phyloP scores from a whole-genome alignment of 306 rosid species.

The Citrullus mucosospermus region DNA sequence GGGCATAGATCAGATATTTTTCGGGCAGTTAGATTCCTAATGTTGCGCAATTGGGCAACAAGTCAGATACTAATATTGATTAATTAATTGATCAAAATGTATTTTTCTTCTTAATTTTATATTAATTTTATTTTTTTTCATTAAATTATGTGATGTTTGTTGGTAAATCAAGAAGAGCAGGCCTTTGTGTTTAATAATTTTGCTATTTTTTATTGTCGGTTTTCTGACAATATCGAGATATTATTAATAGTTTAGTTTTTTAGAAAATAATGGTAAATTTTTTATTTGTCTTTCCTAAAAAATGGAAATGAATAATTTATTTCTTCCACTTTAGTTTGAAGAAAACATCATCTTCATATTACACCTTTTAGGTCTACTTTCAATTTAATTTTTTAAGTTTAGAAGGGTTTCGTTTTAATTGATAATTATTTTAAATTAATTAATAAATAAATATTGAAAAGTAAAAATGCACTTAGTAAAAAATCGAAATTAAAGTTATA shows the following conservation, averaged over 20 bases:
- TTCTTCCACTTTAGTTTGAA: neutral
- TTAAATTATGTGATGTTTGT: neutral
- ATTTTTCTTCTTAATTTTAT: neutral
- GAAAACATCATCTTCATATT: neutral
- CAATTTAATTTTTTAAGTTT: too few species aligned
- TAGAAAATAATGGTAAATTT: neutral
- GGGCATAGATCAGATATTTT: constrained; percentile 53
- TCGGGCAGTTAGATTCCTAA: constrained; percentile 32
- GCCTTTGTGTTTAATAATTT: neutral
- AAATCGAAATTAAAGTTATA: too few species aligned
- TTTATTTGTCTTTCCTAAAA: neutral
- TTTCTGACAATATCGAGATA: neutral
- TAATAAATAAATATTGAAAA: too few species aligned
- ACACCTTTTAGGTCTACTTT: too few species aligned
- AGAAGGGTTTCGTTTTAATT: too few species aligned
- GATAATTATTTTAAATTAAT: too few species aligned
- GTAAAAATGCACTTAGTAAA: too few species aligned
- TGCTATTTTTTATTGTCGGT: neutral
- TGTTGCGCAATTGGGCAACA: constrained; percentile 13
- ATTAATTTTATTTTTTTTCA: neutral
- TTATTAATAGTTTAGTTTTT: neutral
- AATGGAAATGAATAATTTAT: neutral
- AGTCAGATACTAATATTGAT: neutral
- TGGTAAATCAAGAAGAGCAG: neutral
- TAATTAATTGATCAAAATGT: neutral